phyloP scores from a whole-genome alignment of 2,329 filamentous ascomycete species.

The Pseudogymnoascus sp. region DNA sequence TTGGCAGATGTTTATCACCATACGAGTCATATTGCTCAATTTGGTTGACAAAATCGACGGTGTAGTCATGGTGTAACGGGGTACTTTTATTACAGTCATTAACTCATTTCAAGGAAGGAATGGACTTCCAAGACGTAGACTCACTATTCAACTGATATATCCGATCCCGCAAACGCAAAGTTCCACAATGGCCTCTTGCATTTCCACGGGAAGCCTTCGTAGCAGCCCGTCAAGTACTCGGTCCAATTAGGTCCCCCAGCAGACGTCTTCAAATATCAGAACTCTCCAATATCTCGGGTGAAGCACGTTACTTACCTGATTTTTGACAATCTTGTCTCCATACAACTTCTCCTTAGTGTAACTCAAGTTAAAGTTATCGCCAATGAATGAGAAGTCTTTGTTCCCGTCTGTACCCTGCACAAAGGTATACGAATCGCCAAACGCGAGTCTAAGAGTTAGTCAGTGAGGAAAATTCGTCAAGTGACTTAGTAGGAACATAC shows the following conservation, averaged over 20 bases:
- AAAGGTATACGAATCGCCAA: conserved; percentile 44
- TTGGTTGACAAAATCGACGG: conserved; percentile 41
- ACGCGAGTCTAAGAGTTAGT: conserved; percentile 31
- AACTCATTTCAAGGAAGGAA: neutral
- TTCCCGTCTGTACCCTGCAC: conserved; percentile 44
- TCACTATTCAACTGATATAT: conserved; percentile 36
- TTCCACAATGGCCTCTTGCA: conserved; percentile 45
- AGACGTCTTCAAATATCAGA: conserved; percentile 34
- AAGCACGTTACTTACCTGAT: conserved; percentile 26
- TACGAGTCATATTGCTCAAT: conserved; percentile 39
- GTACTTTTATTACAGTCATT: conserved; percentile 27
- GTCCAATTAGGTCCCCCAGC: conserved; percentile 47
- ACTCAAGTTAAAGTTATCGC: conserved; percentile 38
- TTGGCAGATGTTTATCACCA: conserved; percentile 25
- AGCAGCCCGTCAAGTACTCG: conserved; percentile 43
- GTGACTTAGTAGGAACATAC: neutral
- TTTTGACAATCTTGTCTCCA: conserved; percentile 41
- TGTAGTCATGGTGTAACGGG: conserved; percentile 42
- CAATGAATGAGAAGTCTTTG: conserved; percentile 45
- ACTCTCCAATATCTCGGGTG: neutral
- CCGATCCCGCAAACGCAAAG: conserved; percentile 46
- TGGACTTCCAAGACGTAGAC: conserved; percentile 8
- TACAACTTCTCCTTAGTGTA: conserved; percentile 38
- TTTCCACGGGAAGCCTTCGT: conserved; percentile 34
- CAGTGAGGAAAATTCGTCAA: neutral